These are phyloP conservation scores for Venturia nashicola DNA, from an alignment of 2,329 filamentous ascomycete species.

Conservation along the genomic window DNA sequence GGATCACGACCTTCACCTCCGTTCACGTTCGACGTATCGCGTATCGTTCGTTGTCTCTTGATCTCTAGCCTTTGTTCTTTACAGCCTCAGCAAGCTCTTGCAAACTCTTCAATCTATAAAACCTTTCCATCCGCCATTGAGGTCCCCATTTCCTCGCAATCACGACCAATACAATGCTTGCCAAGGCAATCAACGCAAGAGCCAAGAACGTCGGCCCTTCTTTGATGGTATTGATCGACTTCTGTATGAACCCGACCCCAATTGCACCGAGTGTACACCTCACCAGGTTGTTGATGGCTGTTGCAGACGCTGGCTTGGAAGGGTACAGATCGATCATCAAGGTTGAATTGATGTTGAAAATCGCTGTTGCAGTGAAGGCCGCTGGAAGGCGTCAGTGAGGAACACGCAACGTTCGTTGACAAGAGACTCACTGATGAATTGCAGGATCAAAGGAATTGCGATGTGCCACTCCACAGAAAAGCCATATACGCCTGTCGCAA, in stretches of 20 bases:
- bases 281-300: slow-evolving; percentile 6
- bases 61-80: too few relatives aligned
- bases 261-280: slow-evolving; percentile 4
- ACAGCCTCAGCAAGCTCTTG: background rate
- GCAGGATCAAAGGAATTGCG: slow-evolving; percentile 19
- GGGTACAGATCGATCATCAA: slow-evolving; percentile 49
- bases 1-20: too few relatives aligned
- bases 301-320: background rate
- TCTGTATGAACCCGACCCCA: background rate
- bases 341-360: slow-evolving; percentile 45
- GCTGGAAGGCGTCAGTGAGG: slow-evolving; percentile 16
- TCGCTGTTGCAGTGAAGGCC: slow-evolving; percentile 19
- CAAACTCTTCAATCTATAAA: background rate
- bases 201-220: background rate
- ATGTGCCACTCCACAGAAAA: slow-evolving; percentile 20
- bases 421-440: slow-evolving; percentile 13
- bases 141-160: background rate
- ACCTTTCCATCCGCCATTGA: background rate
- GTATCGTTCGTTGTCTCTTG: too few relatives aligned
- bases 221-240: background rate
- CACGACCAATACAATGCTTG: background rate
- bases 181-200: background rate
- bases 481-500: slow-evolving; percentile 25
- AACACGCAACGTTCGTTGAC: slow-evolving; percentile 17
- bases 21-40: too few relatives aligned